Conservation (phyloP, 495 filamentous ascomycete species). For the Aspergillus taichungensis region DNA sequence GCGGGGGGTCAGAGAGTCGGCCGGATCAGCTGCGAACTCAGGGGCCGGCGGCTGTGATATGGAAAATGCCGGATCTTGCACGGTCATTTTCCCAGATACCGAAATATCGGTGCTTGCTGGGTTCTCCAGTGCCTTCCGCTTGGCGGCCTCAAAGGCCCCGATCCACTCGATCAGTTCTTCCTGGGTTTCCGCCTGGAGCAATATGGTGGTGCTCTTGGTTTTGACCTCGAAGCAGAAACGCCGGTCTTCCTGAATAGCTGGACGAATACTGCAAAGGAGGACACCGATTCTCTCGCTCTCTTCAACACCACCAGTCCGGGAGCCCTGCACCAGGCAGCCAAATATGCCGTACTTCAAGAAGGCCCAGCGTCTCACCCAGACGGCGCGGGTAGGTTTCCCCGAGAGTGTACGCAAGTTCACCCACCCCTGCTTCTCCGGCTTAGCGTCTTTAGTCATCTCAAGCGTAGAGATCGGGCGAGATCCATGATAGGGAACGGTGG, state of each 20-base stretch:
- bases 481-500: constrained; percentile 77
- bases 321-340: constrained; percentile 85
- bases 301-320: constrained; percentile 77
- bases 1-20: constrained; percentile 58
- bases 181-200: constrained; percentile 91
- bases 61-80: constrained; percentile 77
- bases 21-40: constrained; percentile 72
- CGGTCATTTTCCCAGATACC: constrained; percentile 44
- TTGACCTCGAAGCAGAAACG: constrained; percentile 98
- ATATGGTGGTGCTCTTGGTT: constrained; percentile 84
- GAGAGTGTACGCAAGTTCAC: constrained; percentile 72
- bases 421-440: constrained; percentile 88
- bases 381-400: constrained; percentile 78
- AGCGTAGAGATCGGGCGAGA: constrained; percentile 55
- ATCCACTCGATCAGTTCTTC: constrained; percentile 86
- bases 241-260: constrained; percentile 84
- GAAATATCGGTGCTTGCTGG: constrained; percentile 53
- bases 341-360: constrained; percentile 93
- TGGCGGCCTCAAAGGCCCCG: constrained; percentile 82
- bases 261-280: constrained; percentile 81
- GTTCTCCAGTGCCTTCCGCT: constrained; percentile 81
- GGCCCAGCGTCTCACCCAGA: constrained; percentile 89
- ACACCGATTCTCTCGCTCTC: constrained; percentile 96
- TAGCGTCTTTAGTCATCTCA: constrained; percentile 30
- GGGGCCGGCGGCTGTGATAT: constrained; percentile 82